Conservation (phyloP, 495 filamentous ascomycete genomes). For the Trypethelium eluteriae region DNA sequence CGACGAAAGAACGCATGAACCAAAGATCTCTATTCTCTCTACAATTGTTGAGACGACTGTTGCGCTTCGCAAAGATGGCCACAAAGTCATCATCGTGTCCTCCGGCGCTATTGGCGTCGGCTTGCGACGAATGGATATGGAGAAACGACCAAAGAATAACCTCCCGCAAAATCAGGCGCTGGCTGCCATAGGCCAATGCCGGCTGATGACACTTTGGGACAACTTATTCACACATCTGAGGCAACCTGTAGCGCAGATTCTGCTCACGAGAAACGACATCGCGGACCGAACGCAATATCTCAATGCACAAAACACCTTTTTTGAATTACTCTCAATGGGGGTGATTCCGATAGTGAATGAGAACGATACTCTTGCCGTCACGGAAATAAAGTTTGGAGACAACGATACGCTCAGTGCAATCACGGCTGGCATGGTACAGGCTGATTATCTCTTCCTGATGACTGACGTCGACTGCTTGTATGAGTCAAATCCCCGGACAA, state of each 20-base stretch:
- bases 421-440: conserved; percentile 93
- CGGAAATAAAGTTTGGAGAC: conserved; percentile 99
- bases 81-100: conserved; percentile 89
- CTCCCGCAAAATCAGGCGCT: conserved; percentile 84
- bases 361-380: conserved; percentile 92
- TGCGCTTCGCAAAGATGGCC: conserved; percentile 77
- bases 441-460: conserved; percentile 96
- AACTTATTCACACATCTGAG: conserved; percentile 76
- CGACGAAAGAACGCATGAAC: conserved; percentile 92
- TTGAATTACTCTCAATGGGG: conserved; percentile 84
- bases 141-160: conserved; percentile 72
- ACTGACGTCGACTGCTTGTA: conserved; percentile 97
- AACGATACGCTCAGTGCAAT: conserved; percentile 96
- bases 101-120: conserved; percentile 95
- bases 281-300: conserved; percentile 92
- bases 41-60: conserved; percentile 89
- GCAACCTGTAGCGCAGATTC: conserved; percentile 87
- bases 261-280: conserved; percentile 95
- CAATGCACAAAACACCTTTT: conserved; percentile 91
- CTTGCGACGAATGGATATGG: conserved; percentile 77
- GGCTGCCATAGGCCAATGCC: conserved; percentile 91
- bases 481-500: conserved; percentile 80
- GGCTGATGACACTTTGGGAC: conserved; percentile 93
- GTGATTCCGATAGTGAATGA: conserved; percentile 98
- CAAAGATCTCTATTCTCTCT: conserved; percentile 82